Evolutionary conservation across 208 protist genomes (phyloP).

Genomic region (Wallacemonas rigidus): DNA sequence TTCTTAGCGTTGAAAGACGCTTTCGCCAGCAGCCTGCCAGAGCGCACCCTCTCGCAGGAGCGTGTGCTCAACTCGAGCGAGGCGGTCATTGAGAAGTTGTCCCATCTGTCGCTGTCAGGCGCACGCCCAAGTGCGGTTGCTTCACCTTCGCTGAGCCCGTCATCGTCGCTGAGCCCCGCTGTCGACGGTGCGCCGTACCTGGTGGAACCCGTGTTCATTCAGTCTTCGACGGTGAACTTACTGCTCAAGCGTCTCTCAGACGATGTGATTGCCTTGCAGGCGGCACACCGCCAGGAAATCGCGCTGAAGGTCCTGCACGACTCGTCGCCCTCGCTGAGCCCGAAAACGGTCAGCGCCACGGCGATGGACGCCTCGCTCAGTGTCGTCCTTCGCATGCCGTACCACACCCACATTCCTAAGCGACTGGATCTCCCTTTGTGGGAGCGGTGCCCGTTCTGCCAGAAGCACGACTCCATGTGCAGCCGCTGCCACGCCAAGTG

Average conservation of each 20-base stretch:
- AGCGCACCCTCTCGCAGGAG: neutral
- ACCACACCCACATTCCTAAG: slow-evolving; percentile 21
- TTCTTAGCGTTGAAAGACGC: neutral
- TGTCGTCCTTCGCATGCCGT: slow-evolving; percentile 9
- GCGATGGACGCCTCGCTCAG: slow-evolving; percentile 10
- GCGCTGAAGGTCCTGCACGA: slow-evolving; percentile 13
- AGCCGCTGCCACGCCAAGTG: slow-evolving; percentile 48
- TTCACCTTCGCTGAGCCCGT: neutral
- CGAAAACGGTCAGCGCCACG: slow-evolving; percentile 9
- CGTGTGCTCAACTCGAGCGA: neutral
- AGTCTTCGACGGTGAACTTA: slow-evolving; percentile 20
- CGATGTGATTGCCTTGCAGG: slow-evolving; percentile 16
- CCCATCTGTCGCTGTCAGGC: neutral
- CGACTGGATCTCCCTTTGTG: slow-evolving; percentile 46
- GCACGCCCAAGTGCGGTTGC: neutral
- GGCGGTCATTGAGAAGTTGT: neutral
- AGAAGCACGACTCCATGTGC: slow-evolving; percentile 60
- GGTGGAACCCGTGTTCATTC: slow-evolving; percentile 22
- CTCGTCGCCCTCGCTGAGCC: slow-evolving; percentile 11
- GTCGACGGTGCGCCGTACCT: slow-evolving; percentile 6
- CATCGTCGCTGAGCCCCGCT: neutral
- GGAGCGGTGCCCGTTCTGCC: slow-evolving; percentile 51
- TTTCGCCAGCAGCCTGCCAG: neutral
- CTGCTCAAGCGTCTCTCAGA: slow-evolving; percentile 21
- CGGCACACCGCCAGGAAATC: slow-evolving; percentile 6